Conservation (phyloP, 768 basidiomycete species). For the Russula earlei region DNA sequence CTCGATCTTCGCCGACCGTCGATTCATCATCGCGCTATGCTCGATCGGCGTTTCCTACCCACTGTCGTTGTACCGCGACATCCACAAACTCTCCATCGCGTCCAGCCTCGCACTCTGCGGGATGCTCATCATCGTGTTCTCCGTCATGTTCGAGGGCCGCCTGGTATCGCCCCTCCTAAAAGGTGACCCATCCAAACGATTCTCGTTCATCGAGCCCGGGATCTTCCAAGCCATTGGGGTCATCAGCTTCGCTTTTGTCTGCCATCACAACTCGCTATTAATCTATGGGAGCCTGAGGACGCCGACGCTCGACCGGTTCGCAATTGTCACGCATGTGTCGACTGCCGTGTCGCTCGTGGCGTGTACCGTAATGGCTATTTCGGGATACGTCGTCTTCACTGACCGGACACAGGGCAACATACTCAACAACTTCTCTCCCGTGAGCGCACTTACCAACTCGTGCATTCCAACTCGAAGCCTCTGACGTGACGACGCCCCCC, state of each 20-base stretch:
- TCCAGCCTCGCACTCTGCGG: constrained; percentile 84
- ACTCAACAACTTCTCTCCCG: constrained; percentile 84
- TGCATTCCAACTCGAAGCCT: not conserved
- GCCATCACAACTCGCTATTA: constrained; percentile 94
- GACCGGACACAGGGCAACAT: constrained; percentile 93
- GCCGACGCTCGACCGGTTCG: constrained; percentile 91
- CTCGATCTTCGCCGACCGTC: constrained; percentile 70
- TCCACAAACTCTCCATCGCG: constrained; percentile 91
- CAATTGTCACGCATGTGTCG: constrained; percentile 86
- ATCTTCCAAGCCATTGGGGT: constrained; percentile 95
- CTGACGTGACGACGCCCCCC: not conserved
- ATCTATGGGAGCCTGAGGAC: constrained; percentile 91
- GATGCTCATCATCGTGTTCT: constrained; percentile 87
- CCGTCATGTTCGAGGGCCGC: constrained; percentile 77
- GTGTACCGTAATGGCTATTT: constrained; percentile 77
- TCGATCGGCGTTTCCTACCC: constrained; percentile 89
- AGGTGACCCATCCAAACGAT: constrained; percentile 66
- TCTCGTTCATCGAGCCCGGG: constrained; percentile 68
- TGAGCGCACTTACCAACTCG: constrained; percentile 26
- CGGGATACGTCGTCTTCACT: constrained; percentile 84
- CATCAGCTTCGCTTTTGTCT: constrained; percentile 94
- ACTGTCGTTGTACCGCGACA: constrained; percentile 91
- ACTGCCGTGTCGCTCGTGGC: constrained; percentile 75
- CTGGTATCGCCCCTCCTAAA: constrained; percentile 62
- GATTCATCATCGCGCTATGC: constrained; percentile 82